These are phyloP conservation scores for Cicer cuneatum DNA, from an alignment of 306 rosid species.

Conservation along the genomic window DNA sequence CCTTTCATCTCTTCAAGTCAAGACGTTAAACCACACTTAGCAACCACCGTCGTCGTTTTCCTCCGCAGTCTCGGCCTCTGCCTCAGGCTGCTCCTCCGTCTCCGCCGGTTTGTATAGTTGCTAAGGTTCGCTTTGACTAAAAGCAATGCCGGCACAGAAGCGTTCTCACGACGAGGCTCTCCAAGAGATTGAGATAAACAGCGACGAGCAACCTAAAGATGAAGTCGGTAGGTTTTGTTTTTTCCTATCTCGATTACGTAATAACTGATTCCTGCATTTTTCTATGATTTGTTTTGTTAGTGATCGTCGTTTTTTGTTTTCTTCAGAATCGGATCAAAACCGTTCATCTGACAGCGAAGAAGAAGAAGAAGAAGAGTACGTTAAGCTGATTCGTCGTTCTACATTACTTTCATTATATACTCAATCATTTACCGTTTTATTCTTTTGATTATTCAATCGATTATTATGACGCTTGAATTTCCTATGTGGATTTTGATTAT, in stretches of 20 bases:
- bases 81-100: background rate
- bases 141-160: constrained; percentile 81
- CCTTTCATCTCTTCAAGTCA: constrained; percentile 36
- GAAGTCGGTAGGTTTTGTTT: constrained; percentile 60
- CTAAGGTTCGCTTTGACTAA: constrained; percentile 32
- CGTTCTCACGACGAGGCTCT: constrained; percentile 47
- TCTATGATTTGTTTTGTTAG: constrained; percentile 31
- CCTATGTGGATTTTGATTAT: constrained; percentile 49
- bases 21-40: constrained; percentile 33
- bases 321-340: constrained; percentile 68
- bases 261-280: constrained; percentile 32
- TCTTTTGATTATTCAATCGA: background rate
- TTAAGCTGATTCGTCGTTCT: constrained; percentile 38
- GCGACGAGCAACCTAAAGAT: constrained; percentile 45
- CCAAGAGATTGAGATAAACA: constrained; percentile 43
- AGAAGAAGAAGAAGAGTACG: constrained; percentile 62
- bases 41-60: constrained; percentile 28
- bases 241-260: constrained; percentile 17
- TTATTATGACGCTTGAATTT: constrained; percentile 49
- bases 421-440: constrained; percentile 15
- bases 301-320: constrained; percentile 31
- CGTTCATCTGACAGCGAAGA: constrained; percentile 52
- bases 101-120: constrained; percentile 4
- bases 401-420: constrained; percentile 29
- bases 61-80: background rate